Conservation (phyloP, 306 rosid genomes). For the Cucurbita ficifolia region DNA sequence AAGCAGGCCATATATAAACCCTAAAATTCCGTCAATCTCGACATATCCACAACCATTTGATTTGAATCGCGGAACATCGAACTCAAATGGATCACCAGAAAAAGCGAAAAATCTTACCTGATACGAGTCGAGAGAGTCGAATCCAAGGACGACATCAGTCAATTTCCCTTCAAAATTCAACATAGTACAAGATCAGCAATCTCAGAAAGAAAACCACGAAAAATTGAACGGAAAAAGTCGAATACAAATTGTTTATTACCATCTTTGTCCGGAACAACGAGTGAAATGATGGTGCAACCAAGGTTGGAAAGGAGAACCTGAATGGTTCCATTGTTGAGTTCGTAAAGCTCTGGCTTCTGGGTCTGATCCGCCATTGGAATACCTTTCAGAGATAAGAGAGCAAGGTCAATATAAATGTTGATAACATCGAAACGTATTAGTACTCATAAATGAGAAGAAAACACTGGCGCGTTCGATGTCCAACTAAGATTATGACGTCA, state of each 20-base stretch:
- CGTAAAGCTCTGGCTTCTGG: constrained; percentile 56
- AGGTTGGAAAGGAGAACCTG: constrained; percentile 48
- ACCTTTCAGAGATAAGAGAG: not conserved
- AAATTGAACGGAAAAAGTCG: not conserved
- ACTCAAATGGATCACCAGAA: not conserved
- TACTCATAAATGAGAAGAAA: not conserved
- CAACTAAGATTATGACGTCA: not conserved
- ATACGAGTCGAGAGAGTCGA: constrained; percentile 73
- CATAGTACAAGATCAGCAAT: not conserved
- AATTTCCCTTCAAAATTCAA: constrained; percentile 35
- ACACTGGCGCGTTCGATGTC: too few relatives aligned
- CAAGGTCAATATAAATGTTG: not conserved
- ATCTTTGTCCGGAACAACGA: constrained; percentile 63
- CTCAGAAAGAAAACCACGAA: not conserved
- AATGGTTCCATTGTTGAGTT: constrained; percentile 77
- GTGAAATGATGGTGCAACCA: constrained; percentile 88
- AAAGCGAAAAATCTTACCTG: constrained; percentile 22
- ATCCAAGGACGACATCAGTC: constrained; percentile 91
- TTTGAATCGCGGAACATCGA: not conserved
- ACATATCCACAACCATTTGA: not conserved
- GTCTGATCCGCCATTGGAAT: constrained; percentile 62
- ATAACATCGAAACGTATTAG: not conserved
- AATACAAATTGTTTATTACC: constrained; percentile 17
- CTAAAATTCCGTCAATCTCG: not conserved
- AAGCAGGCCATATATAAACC: not conserved